Evolutionary conservation across 495 filamentous ascomycete species (phyloP), one percentile per base, ranked within the genome.

Genomic region (Apiosordaria backusii): DNA sequence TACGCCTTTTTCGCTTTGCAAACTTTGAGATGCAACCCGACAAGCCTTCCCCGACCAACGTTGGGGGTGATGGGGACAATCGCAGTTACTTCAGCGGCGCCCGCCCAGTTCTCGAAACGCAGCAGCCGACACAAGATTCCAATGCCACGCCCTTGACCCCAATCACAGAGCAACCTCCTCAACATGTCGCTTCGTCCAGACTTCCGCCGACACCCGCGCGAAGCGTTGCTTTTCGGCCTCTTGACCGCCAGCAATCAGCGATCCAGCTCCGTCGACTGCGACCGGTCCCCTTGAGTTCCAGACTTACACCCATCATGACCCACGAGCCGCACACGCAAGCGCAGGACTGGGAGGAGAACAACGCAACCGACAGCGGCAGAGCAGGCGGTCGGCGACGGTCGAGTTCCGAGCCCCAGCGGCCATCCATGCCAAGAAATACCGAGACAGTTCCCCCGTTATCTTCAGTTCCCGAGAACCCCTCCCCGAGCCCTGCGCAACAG

Each of bases 221-320:
- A 23, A 40, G 22, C 24, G 24, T 65, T 10, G 57, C n/a, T 15
- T 65, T 53, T 23, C 22, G 35, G 2, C 63, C 63, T 29, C 2
- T 60, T 22, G 58, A 64, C 57, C 68, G 68, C 4, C 22, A 58
- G 4, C 45, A 61, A 35, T 70, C 68, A 15, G 68, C 65, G 22
- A 70, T 70, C 54, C 68, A 62, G 15, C 62, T 70, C 21, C 68
- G 68, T 13, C 60, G 68, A 19, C 62, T 70, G 10, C 54, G 68
- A 22, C 55, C 45, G 4, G 45, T 62, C 4, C 26, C 62, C 2
- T n/a, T 55, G 22, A n/a, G 52, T 19, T 62, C 65, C 4, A 62
- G 62, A 18, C 53, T 65, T 4, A 16, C 1, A 5, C 62, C 26
- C 5, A 22, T 54, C 10, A 27, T 22, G 19, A 15, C 15, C n/a